These are phyloP conservation scores for Piloderma croceum DNA, from an alignment of 768 basidiomycete genomes.

Conservation along the genomic window DNA sequence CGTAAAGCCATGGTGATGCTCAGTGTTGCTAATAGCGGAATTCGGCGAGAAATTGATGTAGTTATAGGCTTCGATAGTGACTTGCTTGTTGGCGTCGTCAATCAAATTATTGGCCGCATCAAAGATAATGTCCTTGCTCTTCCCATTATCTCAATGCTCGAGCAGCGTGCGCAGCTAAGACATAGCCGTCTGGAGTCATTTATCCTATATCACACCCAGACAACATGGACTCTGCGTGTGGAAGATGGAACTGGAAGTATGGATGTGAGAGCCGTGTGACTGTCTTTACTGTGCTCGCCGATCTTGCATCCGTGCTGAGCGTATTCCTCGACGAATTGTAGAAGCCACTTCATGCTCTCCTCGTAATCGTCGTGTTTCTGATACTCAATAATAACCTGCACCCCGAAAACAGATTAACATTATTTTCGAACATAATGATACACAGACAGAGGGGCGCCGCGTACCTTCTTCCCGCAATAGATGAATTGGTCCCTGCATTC, in stretches of 20 bases:
- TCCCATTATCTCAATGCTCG: constrained; percentile 83
- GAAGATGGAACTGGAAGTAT: background rate
- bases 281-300: constrained; percentile 28
- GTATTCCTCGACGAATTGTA: constrained; percentile 59
- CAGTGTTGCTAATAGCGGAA: constrained; percentile 50
- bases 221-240: constrained; percentile 10
- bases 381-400: constrained; percentile 78
- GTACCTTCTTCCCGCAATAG: constrained; percentile 86
- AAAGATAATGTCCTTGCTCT: constrained; percentile 60
- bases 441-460: background rate
- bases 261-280: constrained; percentile 17
- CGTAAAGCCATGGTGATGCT: constrained; percentile 65
- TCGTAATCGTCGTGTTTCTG: constrained; percentile 92
- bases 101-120: constrained; percentile 68
- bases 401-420: background rate
- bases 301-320: constrained; percentile 43
- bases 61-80: constrained; percentile 73
- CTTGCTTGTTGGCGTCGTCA: constrained; percentile 69
- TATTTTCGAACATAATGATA: background rate
- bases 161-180: constrained; percentile 72
- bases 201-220: constrained; percentile 35
- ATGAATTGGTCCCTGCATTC: constrained; percentile 91
- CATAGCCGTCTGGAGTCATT: constrained; percentile 49
- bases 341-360: constrained; percentile 69
- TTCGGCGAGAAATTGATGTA: constrained; percentile 84